A percentile compares a stretch with the other conserved stretches of the same genome.
These are phyloP conservation scores for Tephrocybe sp. DNA, from an alignment of 768 basidiomycete species.

Conservation along the genomic window DNA sequence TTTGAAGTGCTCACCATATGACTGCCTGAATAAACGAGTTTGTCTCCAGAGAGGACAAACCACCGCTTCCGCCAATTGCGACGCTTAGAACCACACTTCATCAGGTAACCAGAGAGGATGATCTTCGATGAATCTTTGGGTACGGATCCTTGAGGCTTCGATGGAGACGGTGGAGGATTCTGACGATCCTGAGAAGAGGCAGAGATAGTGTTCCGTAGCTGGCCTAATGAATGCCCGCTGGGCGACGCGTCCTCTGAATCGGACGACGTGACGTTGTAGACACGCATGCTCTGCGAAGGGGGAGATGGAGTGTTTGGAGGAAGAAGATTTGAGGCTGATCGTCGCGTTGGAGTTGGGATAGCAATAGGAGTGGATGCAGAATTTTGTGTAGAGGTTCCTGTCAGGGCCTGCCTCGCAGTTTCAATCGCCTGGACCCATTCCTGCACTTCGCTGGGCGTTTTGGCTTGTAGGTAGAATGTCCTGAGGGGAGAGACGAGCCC, in stretches of 20 bases:
- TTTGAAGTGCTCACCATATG: constrained; percentile 78
- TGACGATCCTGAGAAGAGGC: constrained; percentile 45
- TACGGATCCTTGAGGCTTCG: constrained; percentile 32
- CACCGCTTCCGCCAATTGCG: constrained; percentile 96
- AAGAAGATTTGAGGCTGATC: constrained; percentile 26
- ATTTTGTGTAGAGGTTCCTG: constrained; percentile 61
- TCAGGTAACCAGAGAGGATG: constrained; percentile 87
- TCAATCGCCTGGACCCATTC: constrained; percentile 86
- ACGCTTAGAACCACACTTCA: constrained; percentile 94
- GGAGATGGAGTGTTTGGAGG: constrained; percentile 49
- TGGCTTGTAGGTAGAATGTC: constrained; percentile 90
- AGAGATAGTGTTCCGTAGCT: constrained; percentile 41
- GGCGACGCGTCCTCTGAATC: constrained; percentile 77
- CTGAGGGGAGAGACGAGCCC: constrained; percentile 88
- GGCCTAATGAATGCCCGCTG: no score
- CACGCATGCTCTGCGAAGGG: constrained; percentile 40
- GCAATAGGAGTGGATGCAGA: constrained; percentile 55
- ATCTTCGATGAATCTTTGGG: constrained; percentile 69
- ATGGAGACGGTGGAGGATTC: constrained; percentile 42
- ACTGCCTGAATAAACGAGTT: constrained; percentile 83
- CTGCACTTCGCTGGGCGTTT: constrained; percentile 66
- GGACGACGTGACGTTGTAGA: constrained; percentile 64
- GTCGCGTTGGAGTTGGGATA: constrained; percentile 39
- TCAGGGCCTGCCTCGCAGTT: constrained; percentile 64
- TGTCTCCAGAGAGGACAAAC: constrained; percentile 92